Evolutionary conservation across 371 early-diverging fungal genomes (phyloP).

Genomic region (Haplosporangium sp.): DNA sequence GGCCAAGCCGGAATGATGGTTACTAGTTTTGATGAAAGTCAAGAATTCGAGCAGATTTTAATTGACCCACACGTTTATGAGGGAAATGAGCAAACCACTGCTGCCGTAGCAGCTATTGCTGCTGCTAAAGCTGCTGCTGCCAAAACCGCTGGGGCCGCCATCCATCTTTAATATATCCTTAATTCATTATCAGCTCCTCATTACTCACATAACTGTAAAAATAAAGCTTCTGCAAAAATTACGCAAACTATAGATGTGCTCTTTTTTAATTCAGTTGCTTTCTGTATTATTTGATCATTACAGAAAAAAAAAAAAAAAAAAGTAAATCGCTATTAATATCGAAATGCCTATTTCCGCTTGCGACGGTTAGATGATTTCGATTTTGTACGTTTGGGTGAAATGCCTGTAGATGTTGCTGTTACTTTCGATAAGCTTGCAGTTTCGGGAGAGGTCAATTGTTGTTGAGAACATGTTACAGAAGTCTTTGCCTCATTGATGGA

Average conservation of each 20-base stretch:
- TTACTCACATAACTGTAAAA: too few relatives aligned
- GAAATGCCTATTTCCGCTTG: conserved; percentile 2
- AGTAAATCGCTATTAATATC: background rate
- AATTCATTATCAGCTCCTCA: too few relatives aligned
- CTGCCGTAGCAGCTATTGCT: conserved; percentile 8
- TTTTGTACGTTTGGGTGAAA: background rate
- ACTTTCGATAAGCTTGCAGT: background rate
- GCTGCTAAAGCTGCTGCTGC: conserved; percentile 1
- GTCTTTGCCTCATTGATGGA: background rate
- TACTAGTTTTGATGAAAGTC: conserved; percentile 9
- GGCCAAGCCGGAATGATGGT: background rate
- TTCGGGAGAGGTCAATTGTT: background rate
- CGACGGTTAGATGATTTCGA: background rate
- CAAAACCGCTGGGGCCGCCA: conserved; percentile 1
- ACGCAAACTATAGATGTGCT: background rate
- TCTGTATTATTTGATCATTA: background rate
- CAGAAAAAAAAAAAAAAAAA: background rate
- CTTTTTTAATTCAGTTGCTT: background rate
- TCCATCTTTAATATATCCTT: background rate
- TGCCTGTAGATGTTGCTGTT: conserved; percentile 1
- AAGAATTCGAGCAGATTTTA: conserved; percentile 37
- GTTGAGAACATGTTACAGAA: background rate
- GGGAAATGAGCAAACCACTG: background rate
- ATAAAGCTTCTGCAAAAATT: background rate
- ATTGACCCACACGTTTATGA: conserved; percentile 8